Evolutionary conservation across 1,284 basidiomycete genomes (phyloP), one percentile per base, ranked within the genome.

Genomic region (Coniferiporia sulphurascens): DNA sequence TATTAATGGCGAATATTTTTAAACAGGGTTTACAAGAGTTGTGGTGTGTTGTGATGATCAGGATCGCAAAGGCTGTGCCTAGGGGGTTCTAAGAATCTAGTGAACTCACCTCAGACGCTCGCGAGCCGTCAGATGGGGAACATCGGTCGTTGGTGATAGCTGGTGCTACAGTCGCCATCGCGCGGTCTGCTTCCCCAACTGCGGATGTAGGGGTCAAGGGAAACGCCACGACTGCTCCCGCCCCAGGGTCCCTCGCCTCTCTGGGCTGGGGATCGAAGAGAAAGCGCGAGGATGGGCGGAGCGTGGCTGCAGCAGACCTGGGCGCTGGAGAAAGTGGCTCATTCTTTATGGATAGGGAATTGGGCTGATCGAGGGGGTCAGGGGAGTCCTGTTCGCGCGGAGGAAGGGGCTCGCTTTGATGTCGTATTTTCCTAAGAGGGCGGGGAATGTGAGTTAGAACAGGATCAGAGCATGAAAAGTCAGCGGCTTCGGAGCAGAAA

Each of bases 401-500:
- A 27, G 56, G 56, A 36, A 48, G 43, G 15, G 56, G 56, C 27
- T 58, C 56, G 56, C 56, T 58, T 15, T 58, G 56, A 48, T 58
- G 44, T n/a, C 56, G 36, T 36, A 13, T 49, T 58, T 52, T 58
- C 35, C 56, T 58, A 50, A 36, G 10, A 13, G 19, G 3, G 34
- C 3, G 36, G 51, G 13, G 27, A 19, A 12, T 19, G 48, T 32
- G 13, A 49, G 27, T 19, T 13, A 15, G 27, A 12, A 21, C 27
- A 27, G 27, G 48, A 49, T 49, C 19, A 21, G 17, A 21, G 12
- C 12, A 32, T 12, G 10, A 49, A 53, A 59, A 53, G 51, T 53
- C 58, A 59, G 51, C 58, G 52, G 58, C 58, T 53, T 59, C 51
- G 51, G 52, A 59, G 58, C 49, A 53, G 51, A 58, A 58, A 52